Conservation (phyloP, 1,284 basidiomycete genomes). For the Lentinula novae-zelandiae region DNA sequence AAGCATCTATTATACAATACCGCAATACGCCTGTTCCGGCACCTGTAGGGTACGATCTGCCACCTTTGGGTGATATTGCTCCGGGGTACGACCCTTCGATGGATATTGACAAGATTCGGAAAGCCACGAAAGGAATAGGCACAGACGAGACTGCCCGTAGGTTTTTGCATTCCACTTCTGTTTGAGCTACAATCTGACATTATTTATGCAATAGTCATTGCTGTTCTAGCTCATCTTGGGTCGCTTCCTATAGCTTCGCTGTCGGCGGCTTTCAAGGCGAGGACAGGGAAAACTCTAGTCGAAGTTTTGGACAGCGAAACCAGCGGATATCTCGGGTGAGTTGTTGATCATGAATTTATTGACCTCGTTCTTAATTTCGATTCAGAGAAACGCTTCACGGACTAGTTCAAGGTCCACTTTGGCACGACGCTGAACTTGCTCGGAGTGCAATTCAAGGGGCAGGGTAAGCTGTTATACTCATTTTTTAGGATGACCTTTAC, state of each 20-base stretch:
- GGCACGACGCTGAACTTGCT: conserved; percentile 36
- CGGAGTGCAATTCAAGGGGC: conserved; percentile 27
- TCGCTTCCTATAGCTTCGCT: conserved; percentile 35
- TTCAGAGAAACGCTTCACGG: conserved; percentile 30
- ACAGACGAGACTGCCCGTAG: conserved; percentile 22
- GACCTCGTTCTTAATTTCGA: no score
- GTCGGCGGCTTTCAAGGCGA: conserved; percentile 27
- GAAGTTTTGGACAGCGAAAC: conserved; percentile 28
- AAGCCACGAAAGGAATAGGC: conserved; percentile 29
- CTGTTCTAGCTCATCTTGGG: conserved; percentile 26
- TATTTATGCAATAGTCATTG: conserved; percentile 24
- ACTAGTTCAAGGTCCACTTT: conserved; percentile 34
- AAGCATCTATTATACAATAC: conserved; percentile 4
- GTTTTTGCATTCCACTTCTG: conserved; percentile 2
- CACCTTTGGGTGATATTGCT: conserved; percentile 18
- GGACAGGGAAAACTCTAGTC: conserved; percentile 28
- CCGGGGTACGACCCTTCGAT: conserved; percentile 29
- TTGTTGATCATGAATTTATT: conserved; percentile 1
- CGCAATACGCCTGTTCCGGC: conserved; percentile 9
- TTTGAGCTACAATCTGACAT: not conserved
- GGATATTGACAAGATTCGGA: conserved; percentile 26
- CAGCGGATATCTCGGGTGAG: conserved; percentile 30
- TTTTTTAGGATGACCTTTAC: no score
- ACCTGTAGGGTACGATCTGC: conserved; percentile 1
- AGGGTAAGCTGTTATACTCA: no score